Conservation (phyloP, 768 basidiomycete genomes). For the Amanita rimosa region DNA sequence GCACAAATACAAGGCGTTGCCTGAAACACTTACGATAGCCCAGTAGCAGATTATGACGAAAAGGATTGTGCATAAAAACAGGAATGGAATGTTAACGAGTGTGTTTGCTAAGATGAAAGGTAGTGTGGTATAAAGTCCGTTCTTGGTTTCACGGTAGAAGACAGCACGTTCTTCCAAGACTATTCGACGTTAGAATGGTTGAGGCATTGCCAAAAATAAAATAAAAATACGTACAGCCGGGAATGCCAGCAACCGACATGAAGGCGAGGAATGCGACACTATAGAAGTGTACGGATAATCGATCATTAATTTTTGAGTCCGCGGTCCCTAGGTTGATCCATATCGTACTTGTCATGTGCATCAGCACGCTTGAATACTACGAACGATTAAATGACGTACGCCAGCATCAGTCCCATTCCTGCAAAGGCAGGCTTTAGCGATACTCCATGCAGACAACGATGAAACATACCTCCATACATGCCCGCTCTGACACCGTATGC, state of each 20-base stretch:
- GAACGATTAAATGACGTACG: neutral
- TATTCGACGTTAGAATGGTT: slow-evolving; percentile 8
- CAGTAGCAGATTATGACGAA: slow-evolving; percentile 42
- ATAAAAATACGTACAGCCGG: slow-evolving; percentile 24
- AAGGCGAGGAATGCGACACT: slow-evolving; percentile 44
- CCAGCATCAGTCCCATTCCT: neutral
- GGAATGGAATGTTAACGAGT: slow-evolving; percentile 40
- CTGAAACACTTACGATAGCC: slow-evolving; percentile 28
- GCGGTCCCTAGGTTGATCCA: slow-evolving; percentile 34
- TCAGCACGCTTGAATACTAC: neutral
- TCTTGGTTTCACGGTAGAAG: slow-evolving; percentile 43
- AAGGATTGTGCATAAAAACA: slow-evolving; percentile 35
- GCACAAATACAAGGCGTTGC: neutral
- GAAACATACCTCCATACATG: slow-evolving; percentile 37
- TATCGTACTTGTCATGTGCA: slow-evolving; percentile 25
- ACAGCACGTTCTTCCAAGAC: slow-evolving; percentile 49
- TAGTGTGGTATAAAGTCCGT: slow-evolving; percentile 44
- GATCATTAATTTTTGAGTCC: slow-evolving; percentile 33
- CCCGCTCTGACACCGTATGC: slow-evolving; percentile 46
- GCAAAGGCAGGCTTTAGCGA: neutral
- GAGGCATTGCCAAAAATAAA: neutral
- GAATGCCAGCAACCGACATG: slow-evolving; percentile 54
- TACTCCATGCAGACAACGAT: neutral
- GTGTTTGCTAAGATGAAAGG: slow-evolving; percentile 46
- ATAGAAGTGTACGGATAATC: slow-evolving; percentile 44